Evolutionary conservation across 768 basidiomycete species (phyloP), one percentile per base, ranked within the genome.

Genomic region (Hortiboletus campestris): DNA sequence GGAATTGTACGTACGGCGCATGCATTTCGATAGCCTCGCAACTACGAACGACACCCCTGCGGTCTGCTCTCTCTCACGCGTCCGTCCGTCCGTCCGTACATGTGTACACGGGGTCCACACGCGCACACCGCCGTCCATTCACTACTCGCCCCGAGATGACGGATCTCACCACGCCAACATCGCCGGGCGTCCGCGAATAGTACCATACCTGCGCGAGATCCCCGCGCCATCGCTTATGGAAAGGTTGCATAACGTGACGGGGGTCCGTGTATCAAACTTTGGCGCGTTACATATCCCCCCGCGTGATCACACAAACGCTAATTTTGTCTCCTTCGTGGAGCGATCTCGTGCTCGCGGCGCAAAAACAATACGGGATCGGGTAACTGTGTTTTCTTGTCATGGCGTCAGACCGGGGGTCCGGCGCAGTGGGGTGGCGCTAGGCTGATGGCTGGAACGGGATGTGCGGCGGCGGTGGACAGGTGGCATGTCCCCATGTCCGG

Each of bases 171-270:
- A 39, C 48, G 28, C 38, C 46, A n/a, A 49, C 41, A 32, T 41
- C 41, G 22, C 46, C 45, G 45, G 29, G 25, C 29, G 19, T 49
- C 59, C 58, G 52, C 58, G 59, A 58, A 46, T 25, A 6, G 25
- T 25, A n/a, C 25, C 25, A 25, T 17, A 16, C 39, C 7, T 40
- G 58, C 48, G 48, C 56, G 50, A 58, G 61, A 62, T 63, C 56
- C 61, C 57, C 56, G 61, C 61, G 62, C 55, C 9, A 4, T 46
- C 56, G 47, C 16, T 53, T 63, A 63, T 41, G 51, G 61, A n/a
- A 61, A 42, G 17, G 25, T 25, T 25, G 17, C 10, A 42, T 58
- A 29, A 61, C 61, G 55, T 61, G 28, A 51, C 20, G 40, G 20
- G 16, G 22, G 17, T 13, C 17, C 12, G 13, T 55, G 43, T 3